Percentiles rank a stretch among this genome's conserved stretches.
phyloP scores from a whole-genome alignment of 352 stramenopile genomes.

The Globisporangium polare region DNA sequence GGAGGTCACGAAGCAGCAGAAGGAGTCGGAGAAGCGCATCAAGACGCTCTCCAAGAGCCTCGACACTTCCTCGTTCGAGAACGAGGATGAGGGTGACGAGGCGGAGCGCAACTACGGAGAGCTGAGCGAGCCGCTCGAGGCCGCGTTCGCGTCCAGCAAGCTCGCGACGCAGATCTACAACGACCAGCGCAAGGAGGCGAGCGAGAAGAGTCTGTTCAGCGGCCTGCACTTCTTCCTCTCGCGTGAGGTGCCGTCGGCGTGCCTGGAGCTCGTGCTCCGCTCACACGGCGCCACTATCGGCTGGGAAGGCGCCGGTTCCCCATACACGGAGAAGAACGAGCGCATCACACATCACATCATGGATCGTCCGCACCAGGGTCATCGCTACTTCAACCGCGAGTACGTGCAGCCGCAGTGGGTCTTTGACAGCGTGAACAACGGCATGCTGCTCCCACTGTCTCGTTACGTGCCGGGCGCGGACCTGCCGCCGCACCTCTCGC shows the following conservation, averaged over 20 bases:
- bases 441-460: slow-evolving; percentile 90
- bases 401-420: slow-evolving; percentile 99
- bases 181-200: slow-evolving; percentile 77
- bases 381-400: slow-evolving; percentile 91
- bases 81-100: slow-evolving; percentile 77
- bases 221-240: slow-evolving; percentile 90
- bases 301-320: slow-evolving; percentile 93
- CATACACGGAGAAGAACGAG: slow-evolving; percentile 87
- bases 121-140: slow-evolving; percentile 91
- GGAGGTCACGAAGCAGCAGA: slow-evolving; percentile 61
- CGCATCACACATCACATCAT: slow-evolving; percentile 98
- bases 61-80: slow-evolving; percentile 34
- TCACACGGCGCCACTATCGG: slow-evolving; percentile 94
- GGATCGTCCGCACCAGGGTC: slow-evolving; percentile 90
- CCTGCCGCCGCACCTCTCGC: slow-evolving; percentile 90
- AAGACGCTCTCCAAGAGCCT: slow-evolving; percentile 55
- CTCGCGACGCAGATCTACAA: slow-evolving; percentile 75
- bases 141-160: slow-evolving; percentile 78
- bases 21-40: slow-evolving; percentile 86
- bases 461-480: slow-evolving; percentile 91
- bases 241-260: slow-evolving; percentile 93
- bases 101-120: slow-evolving; percentile 68
- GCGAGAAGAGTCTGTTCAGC: slow-evolving; percentile 75
- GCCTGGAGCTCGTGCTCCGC: slow-evolving; percentile 95
- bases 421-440: slow-evolving; percentile 97